These are phyloP conservation scores for Acanthamoeba castellanii DNA, from an alignment of 208 protist species.

Conservation along the genomic window DNA sequence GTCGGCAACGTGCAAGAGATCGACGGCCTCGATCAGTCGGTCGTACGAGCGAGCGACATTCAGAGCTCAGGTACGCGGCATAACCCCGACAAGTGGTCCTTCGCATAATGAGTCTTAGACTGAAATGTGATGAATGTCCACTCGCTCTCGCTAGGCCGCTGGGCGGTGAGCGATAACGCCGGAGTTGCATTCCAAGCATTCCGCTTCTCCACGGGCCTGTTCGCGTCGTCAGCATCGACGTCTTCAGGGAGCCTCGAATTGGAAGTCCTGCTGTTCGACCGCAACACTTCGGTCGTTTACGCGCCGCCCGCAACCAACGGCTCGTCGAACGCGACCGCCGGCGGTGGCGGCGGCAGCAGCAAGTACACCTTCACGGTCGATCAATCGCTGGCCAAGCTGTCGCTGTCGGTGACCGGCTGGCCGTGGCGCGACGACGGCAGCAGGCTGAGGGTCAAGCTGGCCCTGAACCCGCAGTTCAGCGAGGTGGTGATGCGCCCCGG, in stretches of 20 bases:
- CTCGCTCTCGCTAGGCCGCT: no score
- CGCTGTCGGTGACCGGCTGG: background rate
- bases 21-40: background rate
- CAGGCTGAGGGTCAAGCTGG: background rate
- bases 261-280: background rate
- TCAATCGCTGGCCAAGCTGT: background rate
- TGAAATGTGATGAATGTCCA: no score
- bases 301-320: background rate
- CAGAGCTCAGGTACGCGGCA: background rate
- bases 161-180: background rate
- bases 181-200: background rate
- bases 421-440: background rate
- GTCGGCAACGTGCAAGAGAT: background rate
- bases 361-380: background rate
- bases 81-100: background rate
- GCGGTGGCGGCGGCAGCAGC: background rate
- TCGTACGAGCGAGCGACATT: background rate
- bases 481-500: background rate
- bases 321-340: background rate
- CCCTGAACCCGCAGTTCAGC: background rate
- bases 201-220: background rate
- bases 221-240: background rate
- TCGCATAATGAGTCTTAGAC: background rate
- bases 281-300: background rate
- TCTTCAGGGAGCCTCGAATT: background rate